Evolutionary conservation across 2,329 filamentous ascomycete genomes (phyloP).

Genomic region (Lachnellula willkommii): DNA sequence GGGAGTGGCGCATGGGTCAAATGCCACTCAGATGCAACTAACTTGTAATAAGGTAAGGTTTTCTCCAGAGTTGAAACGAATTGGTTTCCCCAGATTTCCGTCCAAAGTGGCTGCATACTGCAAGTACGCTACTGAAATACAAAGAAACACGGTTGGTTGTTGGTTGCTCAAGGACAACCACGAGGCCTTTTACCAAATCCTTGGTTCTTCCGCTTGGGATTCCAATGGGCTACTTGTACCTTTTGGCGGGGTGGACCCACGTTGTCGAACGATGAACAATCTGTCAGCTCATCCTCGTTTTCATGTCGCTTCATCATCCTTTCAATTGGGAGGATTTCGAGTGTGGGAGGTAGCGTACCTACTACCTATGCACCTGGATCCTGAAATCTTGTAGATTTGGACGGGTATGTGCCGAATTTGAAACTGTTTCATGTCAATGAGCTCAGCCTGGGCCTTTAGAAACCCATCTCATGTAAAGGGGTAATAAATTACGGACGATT

Average conservation of each 20-base stretch:
- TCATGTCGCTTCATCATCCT: background rate
- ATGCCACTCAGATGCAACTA: background rate
- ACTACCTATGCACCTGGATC: background rate
- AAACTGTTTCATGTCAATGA: conserved; percentile 16
- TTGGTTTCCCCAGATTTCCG: conserved; percentile 1
- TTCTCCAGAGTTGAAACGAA: background rate
- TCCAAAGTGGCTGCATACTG: background rate
- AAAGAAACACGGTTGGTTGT: background rate
- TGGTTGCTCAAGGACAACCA: background rate
- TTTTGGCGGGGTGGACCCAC: conserved; percentile 1
- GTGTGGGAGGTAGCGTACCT: too few relatives aligned
- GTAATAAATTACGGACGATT: background rate
- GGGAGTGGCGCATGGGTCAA: background rate
- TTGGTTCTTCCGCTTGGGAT: background rate
- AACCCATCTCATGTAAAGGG: background rate
- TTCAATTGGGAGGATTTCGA: background rate
- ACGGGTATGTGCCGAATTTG: conserved; percentile 13
- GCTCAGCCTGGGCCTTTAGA: background rate
- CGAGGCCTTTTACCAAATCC: background rate
- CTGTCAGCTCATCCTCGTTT: background rate
- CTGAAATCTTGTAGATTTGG: background rate
- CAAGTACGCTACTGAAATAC: background rate
- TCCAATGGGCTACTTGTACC: too few relatives aligned
- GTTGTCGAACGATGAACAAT: background rate
- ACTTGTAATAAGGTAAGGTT: too few relatives aligned